Evolutionary conservation across 257 asterid genomes (phyloP).

Genomic region (Solanum lycopersicoides): DNA sequence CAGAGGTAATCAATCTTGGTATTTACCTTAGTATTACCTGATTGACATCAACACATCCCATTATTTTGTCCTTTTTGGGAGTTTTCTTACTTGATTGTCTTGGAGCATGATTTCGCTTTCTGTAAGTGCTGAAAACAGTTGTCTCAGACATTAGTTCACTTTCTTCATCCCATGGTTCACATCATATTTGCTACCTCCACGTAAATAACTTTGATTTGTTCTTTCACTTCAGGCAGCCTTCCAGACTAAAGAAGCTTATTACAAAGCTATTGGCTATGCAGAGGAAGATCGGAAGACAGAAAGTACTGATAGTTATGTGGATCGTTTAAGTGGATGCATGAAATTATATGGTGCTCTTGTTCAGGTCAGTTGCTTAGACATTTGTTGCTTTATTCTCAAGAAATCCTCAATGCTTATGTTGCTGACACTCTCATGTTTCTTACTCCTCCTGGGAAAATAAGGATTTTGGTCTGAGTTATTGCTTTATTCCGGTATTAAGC

Average conservation of each 20-base stretch:
- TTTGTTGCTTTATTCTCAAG: neutral
- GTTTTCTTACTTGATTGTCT: neutral
- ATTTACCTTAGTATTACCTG: neutral
- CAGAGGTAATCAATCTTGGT: slow-evolving; percentile 37
- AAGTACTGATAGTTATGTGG: slow-evolving; percentile 34
- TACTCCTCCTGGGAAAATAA: neutral
- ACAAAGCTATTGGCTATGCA: slow-evolving; percentile 57
- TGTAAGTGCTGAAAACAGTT: neutral
- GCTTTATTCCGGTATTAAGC: neutral
- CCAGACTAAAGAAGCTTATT: slow-evolving; percentile 45
- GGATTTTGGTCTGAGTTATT: neutral
- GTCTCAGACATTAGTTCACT: neutral
- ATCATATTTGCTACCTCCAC: neutral
- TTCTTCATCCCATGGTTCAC: neutral
- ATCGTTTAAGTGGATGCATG: slow-evolving; percentile 52
- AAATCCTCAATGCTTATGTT: neutral
- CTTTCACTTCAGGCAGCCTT: slow-evolving; percentile 40
- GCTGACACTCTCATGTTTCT: neutral
- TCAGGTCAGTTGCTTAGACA: slow-evolving; percentile 47
- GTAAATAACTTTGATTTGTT: neutral
- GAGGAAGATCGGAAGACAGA: slow-evolving; percentile 57
- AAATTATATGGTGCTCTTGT: slow-evolving; percentile 82
- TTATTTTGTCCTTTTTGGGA: neutral
- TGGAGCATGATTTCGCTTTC: neutral
- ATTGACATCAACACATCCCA: neutral